phyloP scores from a whole-genome alignment of 1,284 basidiomycete genomes.

The Cryptococcus floricola region DNA sequence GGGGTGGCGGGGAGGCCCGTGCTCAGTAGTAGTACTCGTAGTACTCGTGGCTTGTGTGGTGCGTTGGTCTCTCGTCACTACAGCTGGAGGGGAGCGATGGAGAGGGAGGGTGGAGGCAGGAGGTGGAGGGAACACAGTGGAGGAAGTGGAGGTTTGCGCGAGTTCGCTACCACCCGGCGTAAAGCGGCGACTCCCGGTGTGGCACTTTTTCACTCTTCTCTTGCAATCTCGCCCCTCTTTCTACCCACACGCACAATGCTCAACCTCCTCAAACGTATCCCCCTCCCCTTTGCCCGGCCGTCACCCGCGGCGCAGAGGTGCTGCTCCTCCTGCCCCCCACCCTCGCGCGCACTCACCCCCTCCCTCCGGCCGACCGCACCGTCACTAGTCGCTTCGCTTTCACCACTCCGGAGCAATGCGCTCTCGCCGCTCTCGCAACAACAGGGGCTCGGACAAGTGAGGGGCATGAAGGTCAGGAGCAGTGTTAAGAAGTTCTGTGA shows the following conservation, averaged over 20 bases:
- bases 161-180: neutral
- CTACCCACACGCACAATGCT: constrained; percentile 5
- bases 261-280: constrained; percentile 7
- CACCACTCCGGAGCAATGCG: neutral
- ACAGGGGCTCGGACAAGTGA: constrained; percentile 23
- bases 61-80: too few species aligned
- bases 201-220: neutral
- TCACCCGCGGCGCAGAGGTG: constrained; percentile 6
- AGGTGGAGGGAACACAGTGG: neutral
- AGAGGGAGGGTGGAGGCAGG: constrained; percentile 7
- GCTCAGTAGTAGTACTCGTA: too few species aligned
- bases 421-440: constrained; percentile 1
- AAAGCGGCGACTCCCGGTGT: too few species aligned
- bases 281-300: neutral
- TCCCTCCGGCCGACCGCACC: constrained; percentile 5
- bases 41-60: too few species aligned
- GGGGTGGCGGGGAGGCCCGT: neutral
- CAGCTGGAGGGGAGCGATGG: neutral
- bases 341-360: constrained; percentile 6
- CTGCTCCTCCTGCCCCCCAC: constrained; percentile 17
- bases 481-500: constrained; percentile 92
- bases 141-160: neutral
- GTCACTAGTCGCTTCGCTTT: constrained; percentile 1
- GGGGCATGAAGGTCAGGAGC: constrained; percentile 95
- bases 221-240: neutral